phyloP scores from a whole-genome alignment of 2,329 filamentous ascomycete species.

The Fusarium goolgardi region DNA sequence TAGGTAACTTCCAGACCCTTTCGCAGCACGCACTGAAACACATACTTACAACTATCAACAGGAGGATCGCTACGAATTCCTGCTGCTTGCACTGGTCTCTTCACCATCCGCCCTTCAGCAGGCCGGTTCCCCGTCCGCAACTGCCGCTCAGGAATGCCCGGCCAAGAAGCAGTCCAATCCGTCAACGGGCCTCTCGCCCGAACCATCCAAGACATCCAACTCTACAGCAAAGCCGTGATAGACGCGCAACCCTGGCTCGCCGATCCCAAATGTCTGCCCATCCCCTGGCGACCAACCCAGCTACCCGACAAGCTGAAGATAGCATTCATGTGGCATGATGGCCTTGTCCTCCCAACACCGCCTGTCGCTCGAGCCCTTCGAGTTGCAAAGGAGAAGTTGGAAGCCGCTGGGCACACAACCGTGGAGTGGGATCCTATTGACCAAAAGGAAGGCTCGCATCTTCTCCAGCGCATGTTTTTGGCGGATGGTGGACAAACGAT shows the following conservation, averaged over 20 bases:
- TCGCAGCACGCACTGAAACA: fast-evolving
- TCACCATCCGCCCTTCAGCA: slow-evolving; percentile 66
- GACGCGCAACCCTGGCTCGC: slow-evolving; percentile 65
- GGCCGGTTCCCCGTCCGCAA: slow-evolving; percentile 69
- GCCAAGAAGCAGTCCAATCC: slow-evolving; percentile 72
- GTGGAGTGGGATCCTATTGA: slow-evolving; percentile 62
- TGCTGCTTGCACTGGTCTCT: slow-evolving; percentile 69
- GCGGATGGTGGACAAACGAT: slow-evolving; percentile 61
- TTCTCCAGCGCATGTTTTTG: slow-evolving; percentile 60
- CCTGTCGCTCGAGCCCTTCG: slow-evolving; percentile 69
- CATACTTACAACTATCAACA: not conserved
- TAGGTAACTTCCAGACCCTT: slow-evolving; percentile 50
- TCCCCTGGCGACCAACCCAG: slow-evolving; percentile 62
- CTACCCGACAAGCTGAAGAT: slow-evolving; percentile 61
- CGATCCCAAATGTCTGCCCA: slow-evolving; percentile 68
- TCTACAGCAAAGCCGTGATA: slow-evolving; percentile 66
- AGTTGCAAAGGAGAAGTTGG: slow-evolving; percentile 57
- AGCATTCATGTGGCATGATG: slow-evolving; percentile 73
- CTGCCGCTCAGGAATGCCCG: slow-evolving; percentile 68
- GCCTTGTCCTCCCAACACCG: slow-evolving; percentile 72
- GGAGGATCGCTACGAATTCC: slow-evolving; percentile 65
- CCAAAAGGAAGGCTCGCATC: slow-evolving; percentile 52
- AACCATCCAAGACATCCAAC: slow-evolving; percentile 64
- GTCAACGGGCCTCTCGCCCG: slow-evolving; percentile 73
- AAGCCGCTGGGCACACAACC: slow-evolving; percentile 61